phyloP scores from a whole-genome alignment of 768 basidiomycete species.

The Tricholoma flavovirens region DNA sequence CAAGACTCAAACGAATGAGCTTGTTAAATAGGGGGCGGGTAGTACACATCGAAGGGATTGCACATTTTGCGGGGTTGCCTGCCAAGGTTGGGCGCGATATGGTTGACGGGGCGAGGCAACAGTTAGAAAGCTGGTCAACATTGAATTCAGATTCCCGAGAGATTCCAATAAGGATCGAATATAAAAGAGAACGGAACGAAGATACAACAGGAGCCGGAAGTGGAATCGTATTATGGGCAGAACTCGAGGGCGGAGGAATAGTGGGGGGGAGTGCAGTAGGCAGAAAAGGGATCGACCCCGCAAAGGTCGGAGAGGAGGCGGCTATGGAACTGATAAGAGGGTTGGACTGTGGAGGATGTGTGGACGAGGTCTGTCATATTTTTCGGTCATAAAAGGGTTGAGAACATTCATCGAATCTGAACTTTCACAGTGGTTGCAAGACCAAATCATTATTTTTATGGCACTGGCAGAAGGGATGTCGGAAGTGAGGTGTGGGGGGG shows the following conservation, averaged over 20 bases:
- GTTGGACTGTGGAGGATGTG: constrained; percentile 59
- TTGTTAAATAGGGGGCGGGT: constrained; percentile 56
- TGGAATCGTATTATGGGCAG: constrained; percentile 72
- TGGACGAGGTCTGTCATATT: constrained; percentile 54
- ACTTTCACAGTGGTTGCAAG: constrained; percentile 41
- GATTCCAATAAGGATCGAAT: constrained; percentile 35
- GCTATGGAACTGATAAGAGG: constrained; percentile 54
- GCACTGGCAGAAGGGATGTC: constrained; percentile 66
- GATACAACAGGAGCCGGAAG: constrained; percentile 57
- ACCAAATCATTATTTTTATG: constrained; percentile 76
- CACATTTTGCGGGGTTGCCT: constrained; percentile 68
- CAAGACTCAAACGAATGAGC: constrained; percentile 32
- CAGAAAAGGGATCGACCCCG: constrained; percentile 39
- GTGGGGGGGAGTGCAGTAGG: constrained; percentile 69
- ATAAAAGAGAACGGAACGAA: constrained; percentile 35
- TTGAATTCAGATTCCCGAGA: constrained; percentile 10
- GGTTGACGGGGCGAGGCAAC: constrained; percentile 44
- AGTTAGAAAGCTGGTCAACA: constrained; percentile 29
- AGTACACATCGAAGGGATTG: constrained; percentile 44
- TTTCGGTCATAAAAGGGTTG: neutral
- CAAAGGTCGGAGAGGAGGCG: constrained; percentile 52
- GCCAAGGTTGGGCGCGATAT: constrained; percentile 48
- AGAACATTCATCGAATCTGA: neutral
- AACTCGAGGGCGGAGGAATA: constrained; percentile 60
- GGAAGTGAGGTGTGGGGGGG: constrained; percentile 48